Conservation (phyloP, 2,329 filamentous ascomycete genomes). For the Dichotomopilus funicola region DNA sequence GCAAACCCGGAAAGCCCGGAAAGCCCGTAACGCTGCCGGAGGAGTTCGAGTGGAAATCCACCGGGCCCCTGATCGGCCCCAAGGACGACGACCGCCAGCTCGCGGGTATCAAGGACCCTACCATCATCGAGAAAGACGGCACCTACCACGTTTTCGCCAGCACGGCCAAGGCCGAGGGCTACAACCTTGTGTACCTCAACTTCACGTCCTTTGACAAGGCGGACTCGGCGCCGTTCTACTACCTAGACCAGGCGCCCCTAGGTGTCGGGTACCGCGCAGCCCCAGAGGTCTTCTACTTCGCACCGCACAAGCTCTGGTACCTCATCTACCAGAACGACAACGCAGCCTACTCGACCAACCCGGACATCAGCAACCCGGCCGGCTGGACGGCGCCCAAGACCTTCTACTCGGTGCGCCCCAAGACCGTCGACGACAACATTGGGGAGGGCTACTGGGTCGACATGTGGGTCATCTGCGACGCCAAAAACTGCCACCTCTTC, state of each 20-base stretch:
- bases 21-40: neutral
- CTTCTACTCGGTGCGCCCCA: slow-evolving; percentile 31
- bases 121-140: slow-evolving; percentile 21
- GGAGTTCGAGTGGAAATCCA: slow-evolving; percentile 18
- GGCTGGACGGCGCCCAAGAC: slow-evolving; percentile 34
- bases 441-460: slow-evolving; percentile 36
- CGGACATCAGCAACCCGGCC: slow-evolving; percentile 33
- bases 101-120: slow-evolving; percentile 24
- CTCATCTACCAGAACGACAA: slow-evolving; percentile 37
- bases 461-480: slow-evolving; percentile 39
- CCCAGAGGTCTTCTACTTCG: slow-evolving; percentile 37
- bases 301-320: slow-evolving; percentile 36
- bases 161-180: slow-evolving; percentile 30
- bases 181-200: slow-evolving; percentile 36
- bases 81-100: slow-evolving; percentile 18
- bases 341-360: slow-evolving; percentile 37
- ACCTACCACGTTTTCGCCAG: slow-evolving; percentile 37
- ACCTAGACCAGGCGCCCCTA: slow-evolving; percentile 33
- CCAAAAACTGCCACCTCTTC: slow-evolving; percentile 32
- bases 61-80: slow-evolving; percentile 15
- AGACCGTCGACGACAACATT: slow-evolving; percentile 29
- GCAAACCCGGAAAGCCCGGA: neutral
- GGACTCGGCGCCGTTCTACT: slow-evolving; percentile 29
- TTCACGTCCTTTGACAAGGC: slow-evolving; percentile 33
- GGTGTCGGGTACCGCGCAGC: slow-evolving; percentile 36